Conservation (phyloP, 2,329 filamentous ascomycete genomes). For the Colletotrichum gloeosporioides region DNA sequence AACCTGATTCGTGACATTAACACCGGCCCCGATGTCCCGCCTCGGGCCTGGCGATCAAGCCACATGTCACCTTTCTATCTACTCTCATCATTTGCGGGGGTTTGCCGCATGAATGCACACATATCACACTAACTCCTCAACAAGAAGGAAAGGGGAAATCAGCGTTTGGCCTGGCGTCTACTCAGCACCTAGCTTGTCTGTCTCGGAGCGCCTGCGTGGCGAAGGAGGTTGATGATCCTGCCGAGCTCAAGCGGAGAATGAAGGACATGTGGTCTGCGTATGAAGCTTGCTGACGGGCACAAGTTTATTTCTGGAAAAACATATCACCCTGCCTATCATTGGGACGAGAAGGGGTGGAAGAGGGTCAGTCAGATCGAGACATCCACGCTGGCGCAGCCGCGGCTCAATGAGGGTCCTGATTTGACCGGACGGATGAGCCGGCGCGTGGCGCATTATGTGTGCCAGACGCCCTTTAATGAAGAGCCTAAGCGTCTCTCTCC, state of each 20-base stretch:
- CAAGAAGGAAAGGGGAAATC: neutral
- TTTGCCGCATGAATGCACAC: neutral
- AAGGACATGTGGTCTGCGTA: neutral
- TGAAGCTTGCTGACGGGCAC: neutral
- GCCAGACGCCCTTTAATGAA: neutral
- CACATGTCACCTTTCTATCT: neutral
- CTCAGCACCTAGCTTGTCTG: neutral
- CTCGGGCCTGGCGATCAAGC: neutral
- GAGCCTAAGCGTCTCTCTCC: neutral
- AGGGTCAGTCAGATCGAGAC: neutral
- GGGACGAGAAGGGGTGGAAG: neutral
- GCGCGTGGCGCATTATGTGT: neutral
- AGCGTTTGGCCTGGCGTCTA: neutral
- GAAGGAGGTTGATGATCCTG: neutral
- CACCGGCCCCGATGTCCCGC: neutral
- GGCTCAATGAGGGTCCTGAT: neutral
- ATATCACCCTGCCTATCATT: neutral
- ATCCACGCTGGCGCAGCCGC: neutral
- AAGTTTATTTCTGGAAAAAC: neutral
- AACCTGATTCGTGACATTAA: neutral
- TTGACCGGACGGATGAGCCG: neutral
- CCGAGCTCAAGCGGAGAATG: neutral
- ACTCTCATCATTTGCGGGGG: neutral
- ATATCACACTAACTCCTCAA: neutral
- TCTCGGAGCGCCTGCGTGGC: neutral